These are phyloP conservation scores for Scleromitrula shiraiana DNA, from an alignment of 2,329 filamentous ascomycete genomes.

Conservation along the genomic window DNA sequence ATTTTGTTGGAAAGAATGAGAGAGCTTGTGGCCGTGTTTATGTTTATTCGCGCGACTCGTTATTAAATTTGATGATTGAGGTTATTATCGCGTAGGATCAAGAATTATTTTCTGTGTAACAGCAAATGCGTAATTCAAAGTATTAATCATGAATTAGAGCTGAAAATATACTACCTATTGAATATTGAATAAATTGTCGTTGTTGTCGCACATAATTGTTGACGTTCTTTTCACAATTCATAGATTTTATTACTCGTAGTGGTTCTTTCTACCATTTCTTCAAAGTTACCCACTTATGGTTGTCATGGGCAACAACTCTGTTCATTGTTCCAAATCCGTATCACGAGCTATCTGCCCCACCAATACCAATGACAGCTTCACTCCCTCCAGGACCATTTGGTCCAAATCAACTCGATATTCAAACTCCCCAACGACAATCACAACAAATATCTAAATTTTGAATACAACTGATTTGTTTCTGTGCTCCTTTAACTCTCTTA, in stretches of 20 bases:
- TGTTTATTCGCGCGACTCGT: too few relatives aligned
- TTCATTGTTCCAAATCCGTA: not conserved
- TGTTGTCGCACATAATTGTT: not conserved
- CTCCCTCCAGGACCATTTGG: constrained; percentile 1
- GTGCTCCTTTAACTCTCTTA: not conserved
- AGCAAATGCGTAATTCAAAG: too few relatives aligned
- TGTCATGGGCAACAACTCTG: not conserved
- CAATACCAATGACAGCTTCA: not conserved
- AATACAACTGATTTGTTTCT: too few relatives aligned
- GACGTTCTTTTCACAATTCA: not conserved
- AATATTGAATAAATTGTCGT: not conserved
- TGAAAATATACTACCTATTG: too few relatives aligned
- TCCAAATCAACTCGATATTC: not conserved
- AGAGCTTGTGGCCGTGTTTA: too few relatives aligned
- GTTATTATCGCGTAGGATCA: too few relatives aligned
- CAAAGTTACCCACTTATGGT: not conserved
- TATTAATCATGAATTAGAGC: not conserved
- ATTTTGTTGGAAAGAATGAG: too few relatives aligned
- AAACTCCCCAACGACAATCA: too few relatives aligned
- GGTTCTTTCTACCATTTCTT: not conserved
- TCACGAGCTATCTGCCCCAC: constrained; percentile 9
- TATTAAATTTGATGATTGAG: too few relatives aligned
- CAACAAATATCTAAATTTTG: too few relatives aligned
- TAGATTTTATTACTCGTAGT: too few relatives aligned
- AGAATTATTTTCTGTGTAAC: too few relatives aligned